Conservation (phyloP, 140 eudicot genomes). For the Stevia rebaudiana region DNA sequence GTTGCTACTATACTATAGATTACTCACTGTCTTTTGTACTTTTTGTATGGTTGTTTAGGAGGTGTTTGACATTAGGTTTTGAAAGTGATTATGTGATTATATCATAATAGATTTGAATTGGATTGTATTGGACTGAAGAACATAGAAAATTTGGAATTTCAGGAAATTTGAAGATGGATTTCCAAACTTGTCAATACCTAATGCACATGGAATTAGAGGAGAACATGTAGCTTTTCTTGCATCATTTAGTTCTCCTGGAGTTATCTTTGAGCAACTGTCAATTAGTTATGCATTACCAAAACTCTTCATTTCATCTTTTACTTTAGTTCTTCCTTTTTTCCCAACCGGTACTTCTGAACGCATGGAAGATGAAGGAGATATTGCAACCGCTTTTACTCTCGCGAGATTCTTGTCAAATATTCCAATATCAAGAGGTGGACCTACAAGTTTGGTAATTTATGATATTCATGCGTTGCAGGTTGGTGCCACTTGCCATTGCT, state of each 20-base stretch:
- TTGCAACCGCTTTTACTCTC: slow-evolving; percentile 95
- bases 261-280: slow-evolving; percentile 94
- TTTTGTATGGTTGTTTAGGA: no score
- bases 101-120: neutral
- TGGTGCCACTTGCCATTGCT: neutral
- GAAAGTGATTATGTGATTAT: neutral
- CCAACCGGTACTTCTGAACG: slow-evolving; percentile 98
- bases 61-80: neutral
- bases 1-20: no score
- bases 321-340: slow-evolving; percentile 94
- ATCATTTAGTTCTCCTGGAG: slow-evolving; percentile 93
- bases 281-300: slow-evolving; percentile 88
- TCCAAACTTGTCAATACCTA: slow-evolving; percentile 87
- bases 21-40: no score
- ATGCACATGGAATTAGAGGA: slow-evolving; percentile 97
- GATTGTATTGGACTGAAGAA: neutral
- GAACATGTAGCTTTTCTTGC: slow-evolving; percentile 98
- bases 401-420: slow-evolving; percentile 86
- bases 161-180: slow-evolving; percentile 98
- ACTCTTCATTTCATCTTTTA: slow-evolving; percentile 86
- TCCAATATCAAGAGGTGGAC: slow-evolving; percentile 94
- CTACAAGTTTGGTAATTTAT: slow-evolving; percentile 83
- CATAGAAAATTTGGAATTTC: neutral
- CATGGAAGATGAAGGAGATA: slow-evolving; percentile 98
- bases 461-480: slow-evolving; percentile 99